A percentile compares a stretch with the other conserved stretches of the same genome.
Evolutionary conservation across 2,329 filamentous ascomycete genomes (phyloP).

Genomic region (Curvularia eragrostidis): DNA sequence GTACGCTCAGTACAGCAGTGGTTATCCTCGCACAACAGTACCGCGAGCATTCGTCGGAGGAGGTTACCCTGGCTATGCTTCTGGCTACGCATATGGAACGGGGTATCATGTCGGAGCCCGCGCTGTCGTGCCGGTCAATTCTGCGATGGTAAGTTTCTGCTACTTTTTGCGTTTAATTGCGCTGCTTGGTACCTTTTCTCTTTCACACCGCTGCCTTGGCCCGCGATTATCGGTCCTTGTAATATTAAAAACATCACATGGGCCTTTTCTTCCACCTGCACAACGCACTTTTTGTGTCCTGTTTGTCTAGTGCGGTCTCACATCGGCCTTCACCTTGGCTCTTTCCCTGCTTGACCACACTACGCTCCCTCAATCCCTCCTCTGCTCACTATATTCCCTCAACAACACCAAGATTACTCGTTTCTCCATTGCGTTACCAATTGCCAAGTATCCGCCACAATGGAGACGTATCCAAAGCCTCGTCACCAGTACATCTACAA

Average conservation of each 20-base stretch:
- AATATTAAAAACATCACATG: neutral
- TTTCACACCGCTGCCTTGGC: conserved; percentile 22
- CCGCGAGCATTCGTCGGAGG: neutral
- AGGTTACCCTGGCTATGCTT: conserved; percentile 8
- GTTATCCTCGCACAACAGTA: neutral
- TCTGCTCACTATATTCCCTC: conserved; percentile 2
- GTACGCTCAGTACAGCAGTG: conserved; percentile 13
- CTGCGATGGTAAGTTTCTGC: conserved; percentile 34
- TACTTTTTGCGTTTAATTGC: conserved; percentile 20
- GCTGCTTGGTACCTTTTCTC: conserved; percentile 16
- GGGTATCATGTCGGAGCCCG: conserved; percentile 24
- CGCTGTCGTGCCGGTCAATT: conserved; percentile 26
- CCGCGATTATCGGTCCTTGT: conserved; percentile 18
- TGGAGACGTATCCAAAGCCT: conserved; percentile 37
- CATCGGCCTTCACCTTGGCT: conserved; percentile 22
- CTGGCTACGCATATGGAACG: conserved; percentile 24
- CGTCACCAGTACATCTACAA: conserved; percentile 44
- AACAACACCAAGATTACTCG: neutral
- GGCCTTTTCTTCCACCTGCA: conserved; percentile 1
- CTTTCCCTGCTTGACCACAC: conserved; percentile 7
- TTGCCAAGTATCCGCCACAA: conserved; percentile 6
- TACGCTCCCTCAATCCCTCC: conserved; percentile 3
- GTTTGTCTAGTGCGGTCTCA: conserved; percentile 12
- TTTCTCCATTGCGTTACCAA: neutral
- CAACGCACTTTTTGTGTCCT: conserved; percentile 1